These are phyloP conservation scores for Meyerozyma smithsonii DNA, from an alignment of 1,139 yeast species.

Conservation along the genomic window DNA sequence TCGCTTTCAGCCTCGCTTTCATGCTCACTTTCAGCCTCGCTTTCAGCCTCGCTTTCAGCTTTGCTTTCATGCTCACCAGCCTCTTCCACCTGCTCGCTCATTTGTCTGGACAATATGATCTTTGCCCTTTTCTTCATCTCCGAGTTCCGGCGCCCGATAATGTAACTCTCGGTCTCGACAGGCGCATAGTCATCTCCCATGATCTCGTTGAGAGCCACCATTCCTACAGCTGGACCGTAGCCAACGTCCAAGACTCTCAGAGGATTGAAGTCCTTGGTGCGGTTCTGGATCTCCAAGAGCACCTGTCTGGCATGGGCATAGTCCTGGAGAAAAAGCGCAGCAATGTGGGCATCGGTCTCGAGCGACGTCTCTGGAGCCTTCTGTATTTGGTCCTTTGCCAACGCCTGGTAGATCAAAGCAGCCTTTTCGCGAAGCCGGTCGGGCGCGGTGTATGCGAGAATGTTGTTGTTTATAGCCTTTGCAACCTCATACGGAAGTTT, in stretches of 20 bases:
- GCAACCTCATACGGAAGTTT: slow-evolving; percentile 51
- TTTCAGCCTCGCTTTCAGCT: slow-evolving; percentile 11
- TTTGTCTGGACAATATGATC: slow-evolving; percentile 66
- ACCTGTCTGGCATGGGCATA: slow-evolving; percentile 71
- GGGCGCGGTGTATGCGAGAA: slow-evolving; percentile 51
- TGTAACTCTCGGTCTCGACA: slow-evolving; percentile 61
- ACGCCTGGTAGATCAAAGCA: slow-evolving; percentile 45
- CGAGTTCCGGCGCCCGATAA: slow-evolving; percentile 55
- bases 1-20: slow-evolving; percentile 17
- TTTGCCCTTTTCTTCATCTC: slow-evolving; percentile 82
- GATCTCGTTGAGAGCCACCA: slow-evolving; percentile 80
- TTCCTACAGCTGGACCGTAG: slow-evolving; percentile 90
- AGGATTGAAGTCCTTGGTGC: slow-evolving; percentile 58
- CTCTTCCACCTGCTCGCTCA: slow-evolving; percentile 38
- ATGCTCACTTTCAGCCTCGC: slow-evolving; percentile 3
- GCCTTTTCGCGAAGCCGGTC: slow-evolving; percentile 52
- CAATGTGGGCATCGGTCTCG: slow-evolving; percentile 80
- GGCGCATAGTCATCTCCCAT: slow-evolving; percentile 66
- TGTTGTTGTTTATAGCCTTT: slow-evolving; percentile 54
- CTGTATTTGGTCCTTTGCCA: slow-evolving; percentile 50
- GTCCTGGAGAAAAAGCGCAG: slow-evolving; percentile 79
- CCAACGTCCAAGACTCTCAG: slow-evolving; percentile 71
- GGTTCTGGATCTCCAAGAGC: slow-evolving; percentile 57
- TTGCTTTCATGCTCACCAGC: slow-evolving; percentile 10
- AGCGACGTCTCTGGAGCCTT: slow-evolving; percentile 46